Conservation (phyloP, 441 rosid genomes). For the Flueggea neowawraea region DNA sequence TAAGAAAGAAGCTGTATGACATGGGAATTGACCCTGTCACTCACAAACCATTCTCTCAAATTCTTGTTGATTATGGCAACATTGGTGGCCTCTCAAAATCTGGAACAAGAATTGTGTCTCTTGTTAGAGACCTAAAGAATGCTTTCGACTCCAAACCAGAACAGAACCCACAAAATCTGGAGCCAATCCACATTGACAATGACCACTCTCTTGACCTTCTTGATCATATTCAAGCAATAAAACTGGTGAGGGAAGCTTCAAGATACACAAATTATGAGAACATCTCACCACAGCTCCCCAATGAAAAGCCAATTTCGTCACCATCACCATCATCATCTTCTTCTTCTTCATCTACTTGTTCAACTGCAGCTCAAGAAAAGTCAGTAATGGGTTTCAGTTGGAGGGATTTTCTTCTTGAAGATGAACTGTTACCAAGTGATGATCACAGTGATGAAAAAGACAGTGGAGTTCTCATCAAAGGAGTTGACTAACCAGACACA, state of each 20-base stretch:
- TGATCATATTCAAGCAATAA: slow-evolving; percentile 76
- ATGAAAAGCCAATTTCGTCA: slow-evolving; percentile 18
- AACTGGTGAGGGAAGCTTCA: slow-evolving; percentile 57
- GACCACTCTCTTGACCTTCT: slow-evolving; percentile 52
- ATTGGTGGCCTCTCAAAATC: slow-evolving; percentile 21
- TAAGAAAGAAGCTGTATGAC: slow-evolving; percentile 88
- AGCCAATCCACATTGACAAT: slow-evolving; percentile 14
- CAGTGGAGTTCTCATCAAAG: slow-evolving; percentile 25
- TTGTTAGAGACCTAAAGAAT: slow-evolving; percentile 38
- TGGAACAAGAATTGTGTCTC: slow-evolving; percentile 32
- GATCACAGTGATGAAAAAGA: slow-evolving; percentile 23
- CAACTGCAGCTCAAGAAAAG: slow-evolving; percentile 48
- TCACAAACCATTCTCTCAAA: slow-evolving; percentile 94
- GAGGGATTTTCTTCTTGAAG: slow-evolving; percentile 85
- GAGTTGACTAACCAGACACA: slow-evolving; percentile 14
- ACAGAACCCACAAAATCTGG: slow-evolving; percentile 19
- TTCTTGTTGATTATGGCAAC: slow-evolving; percentile 25
- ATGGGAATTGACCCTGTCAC: slow-evolving; percentile 99
- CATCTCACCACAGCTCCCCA: slow-evolving; percentile 21
- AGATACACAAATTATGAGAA: slow-evolving; percentile 21
- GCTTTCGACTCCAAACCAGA: slow-evolving; percentile 25
- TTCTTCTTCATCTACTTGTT: slow-evolving; percentile 55
- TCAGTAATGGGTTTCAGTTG: slow-evolving; percentile 46
- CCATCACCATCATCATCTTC: slow-evolving; percentile 37
- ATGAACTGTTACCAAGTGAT: slow-evolving; percentile 23